Base-by-base conservation (phyloP, 1,284 basidiomycete genomes). In the Naganishia liquefaciens region DNA sequence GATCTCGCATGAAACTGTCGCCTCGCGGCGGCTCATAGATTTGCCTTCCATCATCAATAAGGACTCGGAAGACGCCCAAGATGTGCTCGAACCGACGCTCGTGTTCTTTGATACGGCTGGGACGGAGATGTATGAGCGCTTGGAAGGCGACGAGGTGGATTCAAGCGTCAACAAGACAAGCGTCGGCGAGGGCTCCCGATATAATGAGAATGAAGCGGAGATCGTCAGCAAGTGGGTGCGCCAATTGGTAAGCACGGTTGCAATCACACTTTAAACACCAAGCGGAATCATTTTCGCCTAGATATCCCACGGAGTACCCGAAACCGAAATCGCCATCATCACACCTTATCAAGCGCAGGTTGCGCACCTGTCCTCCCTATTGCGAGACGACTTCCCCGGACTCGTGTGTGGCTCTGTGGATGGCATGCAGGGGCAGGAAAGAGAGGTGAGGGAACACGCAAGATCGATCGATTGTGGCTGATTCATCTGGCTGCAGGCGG, bases 341-440 rank as follows among this genome's bases (percentile, higher is more conserved):
- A 91, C 93, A 4, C 94, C 96, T 84, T 96, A 96, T 76, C 92
- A 95, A 81, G 91, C 92, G 0, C 93, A 96, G 78, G 92, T 93
- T 0, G 85, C 88, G 0, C 82, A 93, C 11, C 80, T 95, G 58
- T 84, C 89, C 0, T 85, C 87, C 2, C 77, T 90, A 47, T 79
- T 96, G 7, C 86, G 88, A 19, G 85, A 87, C 0, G 84, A 88
- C 68, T 90, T 87, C 7, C 82, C 84, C 0, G 84, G 84, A 19
- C 82, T 95, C 4, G 92, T 94, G 69, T 91, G 94, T 54, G 93
- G 92, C 1, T 91, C 88, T 0, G 91, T 95, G 1, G 92, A 96
- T 73, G 92, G 91, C 0, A 89, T 95, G 86, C 93, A 96, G 80
- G 93, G 93, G 0, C 85, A 93, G 58, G 91, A 95, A 78, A 70